Base-by-base conservation (phyloP, 805 yeast species). In the Candida orba region DNA sequence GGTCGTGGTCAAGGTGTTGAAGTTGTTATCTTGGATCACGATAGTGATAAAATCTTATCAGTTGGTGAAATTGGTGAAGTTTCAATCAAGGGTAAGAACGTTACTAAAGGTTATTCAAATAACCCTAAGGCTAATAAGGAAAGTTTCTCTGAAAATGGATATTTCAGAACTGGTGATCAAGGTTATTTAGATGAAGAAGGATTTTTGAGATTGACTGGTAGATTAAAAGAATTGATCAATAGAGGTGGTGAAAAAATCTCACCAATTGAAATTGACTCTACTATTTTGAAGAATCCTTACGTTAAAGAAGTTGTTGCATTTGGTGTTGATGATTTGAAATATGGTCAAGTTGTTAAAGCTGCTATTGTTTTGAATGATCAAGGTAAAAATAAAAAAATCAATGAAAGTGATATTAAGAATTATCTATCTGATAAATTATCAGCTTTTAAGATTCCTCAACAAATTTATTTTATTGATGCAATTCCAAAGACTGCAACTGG, bases 401-500 rank as follows among this genome's bases (percentile, higher is more conserved):
- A 66, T 15, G 69, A 65, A 37, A 54, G 65, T 25, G 83, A 79
- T 32, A 60, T 81, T 37, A 64, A 66, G 43, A 52, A 62, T 8
- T 79, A 65, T 53, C 56, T 82, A 59, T 57, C 58, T 10, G 63
- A 58, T 12, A 72, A 69, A 52, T 63, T 81, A 3, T 67, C 85
- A 25, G 58, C 67, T 38, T 81, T 78, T 65, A 82, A 82, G 62
- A 66, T 82, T 12, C 89, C 90, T 1, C 64, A 59, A 15, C 71
- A 68, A 60, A 66, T 79, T 37, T 78, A 67, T 58, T 74, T 82
- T 54, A 78, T 81, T 8, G 74, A 79, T 14, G 66, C 68, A 23
- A 68, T 82, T 61, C 89, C 89, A 50, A 82, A 82, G 68, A 80
- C 87, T 3, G 83, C 90, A 7, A 82, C 90, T 1, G 90, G 89